Percentiles rank a stretch among this genome's conserved stretches.
phyloP scores from a whole-genome alignment of 495 filamentous ascomycete species.

The Aspergillus wentii region DNA sequence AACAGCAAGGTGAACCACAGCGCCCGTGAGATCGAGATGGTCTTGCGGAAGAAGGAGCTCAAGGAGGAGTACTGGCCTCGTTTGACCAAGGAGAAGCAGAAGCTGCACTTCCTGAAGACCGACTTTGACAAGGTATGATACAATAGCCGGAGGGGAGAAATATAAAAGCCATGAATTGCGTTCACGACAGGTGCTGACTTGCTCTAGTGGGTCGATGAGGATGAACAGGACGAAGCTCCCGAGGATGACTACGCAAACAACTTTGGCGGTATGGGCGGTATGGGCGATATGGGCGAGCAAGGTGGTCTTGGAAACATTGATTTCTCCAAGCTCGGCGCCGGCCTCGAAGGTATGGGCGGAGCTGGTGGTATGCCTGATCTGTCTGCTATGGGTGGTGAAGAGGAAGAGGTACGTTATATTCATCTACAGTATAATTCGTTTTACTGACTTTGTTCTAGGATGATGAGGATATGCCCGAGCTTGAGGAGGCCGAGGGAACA shows the following conservation, averaged over 20 bases:
- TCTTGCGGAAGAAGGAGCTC: slow-evolving; percentile 93
- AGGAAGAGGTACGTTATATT: slow-evolving; percentile 47
- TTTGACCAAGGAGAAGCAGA: slow-evolving; percentile 82
- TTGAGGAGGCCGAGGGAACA: slow-evolving; percentile 45
- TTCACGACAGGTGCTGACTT: slow-evolving; percentile 17
- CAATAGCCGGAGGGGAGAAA: neutral
- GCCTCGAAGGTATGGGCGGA: slow-evolving; percentile 37
- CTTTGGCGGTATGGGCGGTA: slow-evolving; percentile 64
- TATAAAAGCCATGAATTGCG: too few relatives aligned
- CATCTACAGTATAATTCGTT: slow-evolving; percentile 32
- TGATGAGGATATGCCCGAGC: slow-evolving; percentile 60
- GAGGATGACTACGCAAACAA: slow-evolving; percentile 74
- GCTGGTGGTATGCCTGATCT: slow-evolving; percentile 32
- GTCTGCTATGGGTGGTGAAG: slow-evolving; percentile 50
- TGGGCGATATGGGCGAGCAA: slow-evolving; percentile 46
- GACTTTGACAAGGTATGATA: slow-evolving; percentile 86
- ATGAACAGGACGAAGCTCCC: slow-evolving; percentile 85
- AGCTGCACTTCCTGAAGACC: slow-evolving; percentile 95
- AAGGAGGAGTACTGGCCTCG: slow-evolving; percentile 91
- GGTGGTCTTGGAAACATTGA: slow-evolving; percentile 63
- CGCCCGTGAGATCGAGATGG: slow-evolving; percentile 77
- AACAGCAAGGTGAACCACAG: slow-evolving; percentile 81
- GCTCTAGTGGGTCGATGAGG: slow-evolving; percentile 92
- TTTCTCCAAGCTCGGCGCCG: slow-evolving; percentile 85
- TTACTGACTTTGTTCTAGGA: slow-evolving; percentile 37